Evolutionary conservation across 2,329 filamentous ascomycete species (phyloP), one percentile per base, ranked within the genome.

Genomic region (Mycocentrospora acerina): DNA sequence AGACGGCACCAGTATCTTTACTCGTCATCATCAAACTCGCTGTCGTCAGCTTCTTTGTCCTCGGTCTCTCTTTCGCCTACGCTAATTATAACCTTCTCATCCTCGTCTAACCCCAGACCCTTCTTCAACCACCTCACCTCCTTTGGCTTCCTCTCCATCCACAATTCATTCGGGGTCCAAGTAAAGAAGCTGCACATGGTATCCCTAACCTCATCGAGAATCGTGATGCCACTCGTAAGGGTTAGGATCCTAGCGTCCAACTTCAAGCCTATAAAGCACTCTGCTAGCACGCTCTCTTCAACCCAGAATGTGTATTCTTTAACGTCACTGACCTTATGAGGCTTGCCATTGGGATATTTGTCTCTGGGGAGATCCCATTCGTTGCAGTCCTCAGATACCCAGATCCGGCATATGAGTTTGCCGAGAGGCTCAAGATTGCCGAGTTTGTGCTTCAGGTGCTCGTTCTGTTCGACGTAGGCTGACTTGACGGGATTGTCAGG

Each of bases 221-320:
- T 51, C 7, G 32, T 51, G 28, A 67, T 46, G 22, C 53, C 57
- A 18, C 47, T 46, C 4, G 51, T 43, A 7, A 66, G 43, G 2
- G 45, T 50, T 18, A 65, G 19, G 13, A 66, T 45, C 11, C 35
- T 51, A 5, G 59, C 71, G 24, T 68, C 55, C 32, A 76, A 57
- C 59, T 72, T 75, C 67, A 75, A 66, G 0, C 88, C 87, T 0
- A 76, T 64, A 42, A 79, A 77, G 57, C 86, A 79, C 38, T 79
- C 70, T 18, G 71, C 44, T 13, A 86, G 66, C 2, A 80, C 62
- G 4, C 75, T 64, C 17, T 81, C 77, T 44, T 95, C 90, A 3
- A 95, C 59, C 56, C 86, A 80, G 48, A 94, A 83, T 10, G 62
- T 60, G 45, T 71, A 67, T 30, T 71, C 73, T 29, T 40, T 51